A percentile compares a stretch with the other conserved stretches of the same genome.
Evolutionary conservation across 768 basidiomycete species (phyloP).

Genomic region (Russula lepida): DNA sequence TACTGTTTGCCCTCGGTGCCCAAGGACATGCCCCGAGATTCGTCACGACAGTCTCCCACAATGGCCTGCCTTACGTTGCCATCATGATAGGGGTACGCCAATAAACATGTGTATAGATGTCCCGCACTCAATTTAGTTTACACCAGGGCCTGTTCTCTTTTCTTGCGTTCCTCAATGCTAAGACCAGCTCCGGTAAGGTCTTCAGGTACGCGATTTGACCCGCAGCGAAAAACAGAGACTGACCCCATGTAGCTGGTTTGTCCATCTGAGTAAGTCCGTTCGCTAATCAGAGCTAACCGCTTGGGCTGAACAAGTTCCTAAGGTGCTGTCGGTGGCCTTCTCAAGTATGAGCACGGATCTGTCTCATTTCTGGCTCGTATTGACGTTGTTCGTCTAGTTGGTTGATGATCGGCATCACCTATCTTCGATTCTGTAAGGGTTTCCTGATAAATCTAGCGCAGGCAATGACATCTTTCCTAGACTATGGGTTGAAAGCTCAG

Average conservation of each 20-base stretch:
- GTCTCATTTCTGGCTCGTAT: neutral
- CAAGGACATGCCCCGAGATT: constrained; percentile 18
- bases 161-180: constrained; percentile 17
- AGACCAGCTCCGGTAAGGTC: constrained; percentile 9
- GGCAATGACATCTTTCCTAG: constrained; percentile 1
- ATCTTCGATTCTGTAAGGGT: constrained; percentile 19
- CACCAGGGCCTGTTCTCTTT: constrained; percentile 18
- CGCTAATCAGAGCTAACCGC: neutral
- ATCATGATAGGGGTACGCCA: constrained; percentile 7
- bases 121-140: neutral
- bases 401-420: constrained; percentile 20
- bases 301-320: neutral
- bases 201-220: constrained; percentile 7
- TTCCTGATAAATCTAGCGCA: neutral
- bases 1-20: constrained; percentile 16
- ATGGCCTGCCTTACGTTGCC: constrained; percentile 18
- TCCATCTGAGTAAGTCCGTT: constrained; percentile 13
- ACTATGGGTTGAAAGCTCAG: constrained; percentile 18
- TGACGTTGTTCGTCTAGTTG: constrained; percentile 10
- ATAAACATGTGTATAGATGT: neutral
- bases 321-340: constrained; percentile 20
- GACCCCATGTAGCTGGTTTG: constrained; percentile 13
- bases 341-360: constrained; percentile 12
- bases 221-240: neutral
- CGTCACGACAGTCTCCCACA: constrained; percentile 6